Base-by-base conservation (phyloP, 768 basidiomycete genomes). In the Collybia mongolica region DNA sequence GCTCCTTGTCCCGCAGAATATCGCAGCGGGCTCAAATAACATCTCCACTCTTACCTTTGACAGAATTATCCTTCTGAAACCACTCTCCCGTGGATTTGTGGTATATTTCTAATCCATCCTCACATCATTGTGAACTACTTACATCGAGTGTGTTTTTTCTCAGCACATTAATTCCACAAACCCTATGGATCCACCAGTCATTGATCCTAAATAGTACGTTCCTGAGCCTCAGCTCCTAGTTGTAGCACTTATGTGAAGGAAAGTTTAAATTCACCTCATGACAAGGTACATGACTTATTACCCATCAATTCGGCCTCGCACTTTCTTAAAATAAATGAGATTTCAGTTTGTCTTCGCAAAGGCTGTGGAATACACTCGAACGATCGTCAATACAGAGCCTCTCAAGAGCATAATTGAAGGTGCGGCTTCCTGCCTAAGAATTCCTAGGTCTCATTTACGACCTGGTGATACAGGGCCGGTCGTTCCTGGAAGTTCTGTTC, bases 31-130 rank as follows among this genome's bases (percentile, higher is more conserved):
- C 26, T 6, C 43, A 1, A 52, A 52, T n/a, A 49, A 52, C 28
- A 32, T 49, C 5, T 26, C 51, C 2, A 52, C 51, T 12, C 39
- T 55, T 3, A 42, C 44, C 17, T 52, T 55, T 38, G 54, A 55
- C 32, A 42, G 54, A 11, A 40, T 55, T 5, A 38, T 55, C 3
- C 24, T 55, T 20, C 48, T 55, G 17, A 52, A 42, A 28, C 54
- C 54, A n/a, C 24, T 55, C 9, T 55, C 54, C 28, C 54, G 54
- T 32, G 54, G 54, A 17, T 52, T 46, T 26, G 54, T 55, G 28
- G 54, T 55, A 26, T 28, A 28, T n/a, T 7, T 1, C 23, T 7
- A 3, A 23, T 42, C 40, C 22, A 24, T 20, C 14, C 35, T 7
- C 24, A 7, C 3, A 15, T 15, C 18, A 40, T 19, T 19, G 18